Conservation (phyloP, 306 rosid species). For the Elaeagnus macrophylla region DNA sequence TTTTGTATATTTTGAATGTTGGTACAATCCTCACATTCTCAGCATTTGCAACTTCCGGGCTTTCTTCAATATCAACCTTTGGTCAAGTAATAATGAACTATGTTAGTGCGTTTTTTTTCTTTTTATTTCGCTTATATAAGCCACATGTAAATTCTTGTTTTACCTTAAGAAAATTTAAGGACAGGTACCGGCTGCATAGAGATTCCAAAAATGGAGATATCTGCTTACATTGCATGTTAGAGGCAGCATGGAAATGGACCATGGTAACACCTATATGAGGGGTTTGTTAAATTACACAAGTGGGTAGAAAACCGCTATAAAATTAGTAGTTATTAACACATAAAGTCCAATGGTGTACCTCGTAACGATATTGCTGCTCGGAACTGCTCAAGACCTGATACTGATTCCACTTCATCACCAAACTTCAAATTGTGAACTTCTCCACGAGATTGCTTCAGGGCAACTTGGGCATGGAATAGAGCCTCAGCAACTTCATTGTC, state of each 20-base stretch:
- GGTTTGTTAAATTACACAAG: background rate
- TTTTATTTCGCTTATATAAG: background rate
- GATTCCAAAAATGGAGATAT: constrained; percentile 62
- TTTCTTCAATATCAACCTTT: constrained; percentile 69
- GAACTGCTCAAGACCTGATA: constrained; percentile 71
- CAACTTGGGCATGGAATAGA: constrained; percentile 72
- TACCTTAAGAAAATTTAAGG: constrained; percentile 85
- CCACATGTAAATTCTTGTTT: background rate
- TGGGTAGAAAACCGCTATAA: background rate
- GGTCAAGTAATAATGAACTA: constrained; percentile 17
- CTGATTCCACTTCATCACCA: constrained; percentile 84
- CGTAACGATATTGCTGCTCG: constrained; percentile 64
- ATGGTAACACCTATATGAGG: constrained; percentile 51
- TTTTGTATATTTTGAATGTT: constrained; percentile 95
- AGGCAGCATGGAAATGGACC: constrained; percentile 70
- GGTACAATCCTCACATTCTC: constrained; percentile 83
- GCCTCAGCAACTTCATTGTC: constrained; percentile 84
- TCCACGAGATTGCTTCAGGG: constrained; percentile 85
- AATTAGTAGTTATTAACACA: background rate
- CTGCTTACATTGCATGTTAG: constrained; percentile 63
- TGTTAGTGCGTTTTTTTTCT: background rate
- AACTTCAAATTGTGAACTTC: constrained; percentile 75
- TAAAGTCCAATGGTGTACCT: constrained; percentile 28
- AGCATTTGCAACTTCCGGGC: constrained; percentile 45
- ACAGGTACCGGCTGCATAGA: constrained; percentile 75